Evolutionary conservation across 768 basidiomycete species (phyloP), one percentile per base, ranked within the genome.

Genomic region (Pluteus cervinus): DNA sequence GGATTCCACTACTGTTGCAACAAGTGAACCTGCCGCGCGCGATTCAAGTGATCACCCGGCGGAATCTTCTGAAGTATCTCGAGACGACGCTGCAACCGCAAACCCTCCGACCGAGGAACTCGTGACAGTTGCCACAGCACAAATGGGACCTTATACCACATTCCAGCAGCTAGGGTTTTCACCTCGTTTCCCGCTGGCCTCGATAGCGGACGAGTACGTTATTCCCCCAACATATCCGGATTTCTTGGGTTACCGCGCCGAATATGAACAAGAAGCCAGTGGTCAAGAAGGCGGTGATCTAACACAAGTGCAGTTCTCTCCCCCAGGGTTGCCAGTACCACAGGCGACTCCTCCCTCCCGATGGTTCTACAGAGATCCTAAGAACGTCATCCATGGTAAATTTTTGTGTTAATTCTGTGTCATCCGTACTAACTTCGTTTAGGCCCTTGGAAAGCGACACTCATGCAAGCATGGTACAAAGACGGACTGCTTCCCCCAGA

Each of bases 391-490:
- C 20, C 87, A 87, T 58, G 87, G 87, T 86, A 45, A 51, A 76
- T 57, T 17, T 4, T 16, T 12, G 33, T 26, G 24, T 17, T 41
- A 22, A 29, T 15, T 21, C 21, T 15, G 22, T 24, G 1, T 30
- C 29, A 17, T 25, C 10, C 21, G 20, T 7, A 12, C 25, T 42
- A 17, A 31, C 22, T 31, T 31, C 44, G 25, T 34, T 11, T 41
- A 89, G 87, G 88, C 24, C 88, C 87, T 15, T 90, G 88, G 88
- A 86, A 85, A 52, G 69, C 83, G n/a, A 73, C 78, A 16, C 66
- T 89, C 31, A 91, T 91, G 87, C 86, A 90, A 52, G 74, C 79
- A 4, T 91, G 87, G 87, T 88, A 85, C 52, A 85, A 82, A 51
- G 88, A 91, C 43, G 85, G 84, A 7, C 56, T 88, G 14, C 66